Evolutionary conservation across 2,329 filamentous ascomycete genomes (phyloP), one percentile per base, ranked within the genome.

Genomic region (Elsinoe perseae): DNA sequence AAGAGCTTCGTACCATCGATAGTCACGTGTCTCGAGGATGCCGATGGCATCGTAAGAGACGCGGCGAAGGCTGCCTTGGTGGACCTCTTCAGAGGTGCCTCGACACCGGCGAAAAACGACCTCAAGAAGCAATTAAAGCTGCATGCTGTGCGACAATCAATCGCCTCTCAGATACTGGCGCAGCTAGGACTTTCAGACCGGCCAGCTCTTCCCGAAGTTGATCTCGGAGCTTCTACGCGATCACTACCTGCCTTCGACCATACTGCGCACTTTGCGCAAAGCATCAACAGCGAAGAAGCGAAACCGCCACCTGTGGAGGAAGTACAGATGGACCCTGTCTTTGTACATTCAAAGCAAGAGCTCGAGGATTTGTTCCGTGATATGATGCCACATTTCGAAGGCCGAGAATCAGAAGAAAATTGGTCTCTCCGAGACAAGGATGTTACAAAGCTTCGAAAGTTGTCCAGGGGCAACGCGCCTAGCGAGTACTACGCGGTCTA

Each of bases 371-470:
- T 86, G 1, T 84, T 95, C 68, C 83, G 82, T 61, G 85, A 87
- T 28, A 95, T 97, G 88, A 77, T 84, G 28, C 78, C 78, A 54
- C 80, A 80, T 68, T 96, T 96, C 60, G 90, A 96, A 62, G 91
- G 91, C 54, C 89, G 79, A 67, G 92, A 97, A 73, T 83, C 86
- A 0, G 92, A 97, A 67, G 83, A 87, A 58, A 97, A 97, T 66
- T 97, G 92, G 92, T 69, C 88, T 64, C 84, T 86, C 63, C 81
- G 92, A 68, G 92, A 97, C 69, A 87, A 92, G 73, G 85, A 82
- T 66, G 80, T 90, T 34, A 80, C 79, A 6, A 91, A 87, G 62
- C 72, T 97, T 50, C 83, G 92, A 54, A 81, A 83, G 61, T 78
- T 96, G 23, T 82, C 89, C 52, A 87, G 86, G 59, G 92, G 92